Evolutionary conservation across 306 rosid species (phyloP).

Genomic region (Lupinus albus): DNA sequence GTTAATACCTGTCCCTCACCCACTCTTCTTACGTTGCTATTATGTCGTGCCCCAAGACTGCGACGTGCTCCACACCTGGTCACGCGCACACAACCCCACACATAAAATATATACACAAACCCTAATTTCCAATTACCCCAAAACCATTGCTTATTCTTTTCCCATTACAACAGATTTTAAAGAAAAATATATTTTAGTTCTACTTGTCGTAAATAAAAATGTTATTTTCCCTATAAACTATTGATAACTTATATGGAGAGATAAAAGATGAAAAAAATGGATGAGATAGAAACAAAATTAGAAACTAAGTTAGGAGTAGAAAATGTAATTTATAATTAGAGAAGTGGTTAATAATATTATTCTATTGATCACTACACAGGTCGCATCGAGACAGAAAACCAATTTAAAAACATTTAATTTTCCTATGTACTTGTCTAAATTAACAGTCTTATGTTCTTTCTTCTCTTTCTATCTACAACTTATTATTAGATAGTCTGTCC

Average conservation of each 20-base stretch:
- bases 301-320: too few relatives aligned
- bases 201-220: too few relatives aligned
- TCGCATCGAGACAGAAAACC: background rate
- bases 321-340: too few relatives aligned
- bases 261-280: too few relatives aligned
- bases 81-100: conserved; percentile 78
- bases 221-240: too few relatives aligned
- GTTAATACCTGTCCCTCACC: background rate
- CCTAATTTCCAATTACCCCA: conserved; percentile 73
- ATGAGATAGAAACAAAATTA: too few relatives aligned
- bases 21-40: conserved; percentile 24
- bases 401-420: conserved; percentile 23
- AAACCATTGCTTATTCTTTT: conserved; percentile 49
- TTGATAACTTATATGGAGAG: too few relatives aligned
- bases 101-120: conserved; percentile 39
- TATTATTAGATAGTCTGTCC: conserved; percentile 31
- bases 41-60: conserved; percentile 52
- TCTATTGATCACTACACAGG: too few relatives aligned
- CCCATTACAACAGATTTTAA: background rate
- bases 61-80: conserved; percentile 68
- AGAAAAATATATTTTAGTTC: too few relatives aligned
- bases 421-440: conserved; percentile 40
- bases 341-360: too few relatives aligned
- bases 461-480: conserved; percentile 38
- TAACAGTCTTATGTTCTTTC: conserved; percentile 29